These are phyloP conservation scores for Talaromyces sp. DNA, from an alignment of 2,329 filamentous ascomycete species.

Conservation along the genomic window DNA sequence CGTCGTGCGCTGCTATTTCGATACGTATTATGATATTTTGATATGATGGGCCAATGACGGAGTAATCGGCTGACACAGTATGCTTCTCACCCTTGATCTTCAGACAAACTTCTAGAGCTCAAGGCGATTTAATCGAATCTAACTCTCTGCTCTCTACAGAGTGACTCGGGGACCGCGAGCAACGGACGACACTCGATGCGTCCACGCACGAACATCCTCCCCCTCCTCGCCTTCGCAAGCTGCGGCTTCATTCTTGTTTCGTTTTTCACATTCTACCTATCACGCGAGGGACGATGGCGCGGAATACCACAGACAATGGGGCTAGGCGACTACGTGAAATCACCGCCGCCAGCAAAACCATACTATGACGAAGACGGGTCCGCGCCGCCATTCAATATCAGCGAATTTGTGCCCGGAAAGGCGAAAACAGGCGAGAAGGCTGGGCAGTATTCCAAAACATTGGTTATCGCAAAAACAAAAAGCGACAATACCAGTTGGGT, in stretches of 20 bases:
- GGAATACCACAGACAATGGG: constrained; percentile 30
- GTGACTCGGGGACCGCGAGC: background rate
- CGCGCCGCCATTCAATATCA: constrained; percentile 6
- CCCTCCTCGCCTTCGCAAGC: constrained; percentile 25
- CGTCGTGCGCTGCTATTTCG: background rate
- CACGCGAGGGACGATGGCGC: constrained; percentile 25
- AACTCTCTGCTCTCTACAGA: background rate
- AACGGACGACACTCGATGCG: constrained; percentile 21
- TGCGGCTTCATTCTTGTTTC: constrained; percentile 24
- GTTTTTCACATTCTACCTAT: constrained; percentile 19
- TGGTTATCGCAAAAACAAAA: constrained; percentile 35
- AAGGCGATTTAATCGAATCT: too few species aligned
- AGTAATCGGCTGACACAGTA: background rate
- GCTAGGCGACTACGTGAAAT: constrained; percentile 23
- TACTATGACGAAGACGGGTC: constrained; percentile 8
- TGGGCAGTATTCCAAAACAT: constrained; percentile 45
- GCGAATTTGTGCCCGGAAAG: constrained; percentile 26
- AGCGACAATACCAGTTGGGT: constrained; percentile 33
- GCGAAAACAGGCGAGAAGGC: constrained; percentile 38
- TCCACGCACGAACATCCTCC: constrained; percentile 25
- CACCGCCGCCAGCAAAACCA: constrained; percentile 1
- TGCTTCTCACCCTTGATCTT: background rate
- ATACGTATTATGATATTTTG: background rate
- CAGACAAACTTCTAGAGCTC: too few species aligned
- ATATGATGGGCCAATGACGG: background rate